Base-by-base conservation (phyloP, 1,284 basidiomycete species). In the Puccinia triticina region DNA sequence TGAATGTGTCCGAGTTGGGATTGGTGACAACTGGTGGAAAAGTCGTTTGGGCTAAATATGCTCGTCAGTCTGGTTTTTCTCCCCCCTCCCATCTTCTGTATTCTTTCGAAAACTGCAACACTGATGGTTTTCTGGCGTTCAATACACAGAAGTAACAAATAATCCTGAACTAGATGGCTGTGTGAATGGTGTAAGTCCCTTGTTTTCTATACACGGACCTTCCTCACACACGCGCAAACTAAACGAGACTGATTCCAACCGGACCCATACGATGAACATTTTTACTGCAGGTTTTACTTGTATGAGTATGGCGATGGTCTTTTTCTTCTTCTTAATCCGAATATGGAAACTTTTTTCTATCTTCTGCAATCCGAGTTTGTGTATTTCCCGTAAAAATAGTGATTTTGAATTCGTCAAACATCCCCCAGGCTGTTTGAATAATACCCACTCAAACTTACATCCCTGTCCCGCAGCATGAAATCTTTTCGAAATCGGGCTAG, bases 11-110 rank as follows among this genome's bases (percentile, higher is more conserved):
- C 74, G 96, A 98, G 88, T 89, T 98, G 83, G 97, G 97, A 84
- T 93, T 99, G 91, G 97, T 99, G 79, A 99, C 97, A n/a, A 93
- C 97, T 1, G 96, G 96, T 78, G 97, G 97, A 84, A 99, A 99
- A 88, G 91, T 91, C 34, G 90, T 91, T 0, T 91, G 90, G 90
- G 90, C 89, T n/a, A 89, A 88, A 87, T 85, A 86, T 86, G 81
- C 81, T 76, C 81, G 81, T 82, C 10, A 82, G 81, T 82, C 21
- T 37, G n/a, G n/a, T n/a, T n/a, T 40, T n/a, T 26, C 40, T 4
- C 23, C 50, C 43, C 53, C 37, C 46, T 21, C 14, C 32, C 11
- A 23, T 74, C 43, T 5, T 21, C 0, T 43, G 14, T 26, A 43
- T 37, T 40, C 18, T 12, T 14, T 59, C n/a, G 21, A 26, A 7